phyloP scores from a whole-genome alignment of 169 alveolate species.

The Eimeria necatrix region DNA sequence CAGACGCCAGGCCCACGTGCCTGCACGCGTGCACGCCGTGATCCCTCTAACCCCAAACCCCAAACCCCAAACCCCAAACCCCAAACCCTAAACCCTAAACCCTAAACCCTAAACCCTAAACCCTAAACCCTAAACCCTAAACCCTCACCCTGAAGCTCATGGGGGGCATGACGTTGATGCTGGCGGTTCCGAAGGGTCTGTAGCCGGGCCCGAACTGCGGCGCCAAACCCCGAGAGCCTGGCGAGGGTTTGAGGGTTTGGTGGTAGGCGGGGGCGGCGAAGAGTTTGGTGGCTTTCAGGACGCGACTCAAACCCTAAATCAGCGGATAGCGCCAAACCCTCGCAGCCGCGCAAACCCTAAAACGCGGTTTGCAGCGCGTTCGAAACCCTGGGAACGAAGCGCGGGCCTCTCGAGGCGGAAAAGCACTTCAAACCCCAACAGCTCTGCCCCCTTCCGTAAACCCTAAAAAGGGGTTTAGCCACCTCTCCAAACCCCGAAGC shows the following conservation, averaged over 20 bases:
- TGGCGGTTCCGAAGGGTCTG: conserved; percentile 71
- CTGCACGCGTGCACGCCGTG: no score
- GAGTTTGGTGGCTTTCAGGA: conserved; percentile 9
- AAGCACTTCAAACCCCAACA: no score
- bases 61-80: background rate
- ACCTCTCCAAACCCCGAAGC: no score
- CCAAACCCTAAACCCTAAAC: background rate
- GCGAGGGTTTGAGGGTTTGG: background rate
- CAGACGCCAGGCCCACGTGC: no score
- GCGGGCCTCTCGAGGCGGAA: no score
- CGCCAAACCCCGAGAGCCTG: background rate
- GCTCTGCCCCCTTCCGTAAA: no score
- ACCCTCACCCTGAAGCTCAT: conserved; percentile 56
- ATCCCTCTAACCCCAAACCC: no score
- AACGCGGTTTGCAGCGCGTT: no score
- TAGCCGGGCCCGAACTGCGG: conserved; percentile 67
- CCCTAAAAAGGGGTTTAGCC: no score
- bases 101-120: background rate
- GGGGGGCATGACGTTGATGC: conserved; percentile 34
- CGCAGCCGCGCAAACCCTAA: background rate
- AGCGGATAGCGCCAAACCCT: background rate
- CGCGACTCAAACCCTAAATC: conserved; percentile 35
- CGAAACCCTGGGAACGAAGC: no score
- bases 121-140: conserved; percentile 13
- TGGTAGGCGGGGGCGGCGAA: background rate